Conservation (phyloP, 805 yeast species). For the Ogataea populi-albae region DNA sequence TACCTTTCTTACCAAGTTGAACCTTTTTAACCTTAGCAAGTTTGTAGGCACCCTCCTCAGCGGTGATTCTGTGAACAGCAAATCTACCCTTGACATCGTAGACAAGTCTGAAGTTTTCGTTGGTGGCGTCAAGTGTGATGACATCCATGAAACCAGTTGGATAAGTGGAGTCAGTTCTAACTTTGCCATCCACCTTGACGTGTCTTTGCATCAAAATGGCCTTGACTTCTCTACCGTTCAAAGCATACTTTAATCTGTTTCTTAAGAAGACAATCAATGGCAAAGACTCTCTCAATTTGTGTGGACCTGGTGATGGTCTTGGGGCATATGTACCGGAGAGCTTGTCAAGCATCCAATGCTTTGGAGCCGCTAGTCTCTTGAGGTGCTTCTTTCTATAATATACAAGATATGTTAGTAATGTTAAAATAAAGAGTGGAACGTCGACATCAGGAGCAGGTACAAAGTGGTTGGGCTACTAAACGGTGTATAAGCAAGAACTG, state of each 20-base stretch:
- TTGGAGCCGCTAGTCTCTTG: constrained; percentile 99
- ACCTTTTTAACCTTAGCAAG: constrained; percentile 98
- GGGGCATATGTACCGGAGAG: constrained; percentile 99
- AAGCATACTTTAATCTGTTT: constrained; percentile 98
- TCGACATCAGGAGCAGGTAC: too few relatives aligned
- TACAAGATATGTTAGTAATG: constrained; percentile 2
- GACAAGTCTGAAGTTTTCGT: constrained; percentile 98
- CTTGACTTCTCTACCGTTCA: constrained; percentile 98
- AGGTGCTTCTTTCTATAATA: constrained; percentile 88
- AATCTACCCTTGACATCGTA: constrained; percentile 99
- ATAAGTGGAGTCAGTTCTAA: constrained; percentile 97
- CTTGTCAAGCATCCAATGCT: constrained; percentile 99
- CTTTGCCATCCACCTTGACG: constrained; percentile 98
- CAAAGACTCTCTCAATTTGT: constrained; percentile 96
- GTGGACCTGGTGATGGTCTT: constrained; percentile 99
- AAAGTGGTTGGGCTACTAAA: too few relatives aligned
- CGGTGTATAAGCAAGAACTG: too few relatives aligned
- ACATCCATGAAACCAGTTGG: constrained; percentile 99
- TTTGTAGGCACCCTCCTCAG: constrained; percentile 98
- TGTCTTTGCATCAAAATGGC: constrained; percentile 98
- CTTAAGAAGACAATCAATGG: constrained; percentile 96
- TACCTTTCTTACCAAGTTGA: constrained; percentile 96
- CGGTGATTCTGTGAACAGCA: constrained; percentile 99
- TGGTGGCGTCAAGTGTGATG: constrained; percentile 94
- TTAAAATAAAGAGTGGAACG: neutral